Percentiles rank a stretch among this genome's conserved stretches.
phyloP scores from a whole-genome alignment of 2,329 filamentous ascomycete species.

The Phialophora chinensis region DNA sequence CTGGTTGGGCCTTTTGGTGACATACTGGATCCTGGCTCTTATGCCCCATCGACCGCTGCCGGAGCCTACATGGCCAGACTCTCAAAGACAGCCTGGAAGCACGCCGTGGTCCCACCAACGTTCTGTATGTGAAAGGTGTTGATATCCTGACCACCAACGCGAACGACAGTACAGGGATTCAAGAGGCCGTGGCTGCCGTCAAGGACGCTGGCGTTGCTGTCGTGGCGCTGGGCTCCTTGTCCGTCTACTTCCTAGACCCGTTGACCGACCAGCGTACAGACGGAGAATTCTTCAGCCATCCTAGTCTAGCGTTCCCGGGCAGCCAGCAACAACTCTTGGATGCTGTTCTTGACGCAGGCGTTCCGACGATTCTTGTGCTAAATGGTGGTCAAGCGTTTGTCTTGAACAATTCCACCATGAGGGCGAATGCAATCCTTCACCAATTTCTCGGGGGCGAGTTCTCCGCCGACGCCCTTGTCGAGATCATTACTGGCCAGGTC shows the following conservation, averaged over 20 bases:
- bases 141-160: not conserved
- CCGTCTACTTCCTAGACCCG: not conserved
- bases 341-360: slow-evolving; percentile 11
- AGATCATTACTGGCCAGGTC: slow-evolving; percentile 10
- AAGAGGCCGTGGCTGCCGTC: not conserved
- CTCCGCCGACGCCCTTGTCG: slow-evolving; percentile 4
- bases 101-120: not conserved
- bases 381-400: slow-evolving; percentile 14
- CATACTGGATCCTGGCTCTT: not conserved
- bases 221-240: not conserved
- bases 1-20: not conserved
- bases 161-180: not conserved
- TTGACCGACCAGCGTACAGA: not conserved
- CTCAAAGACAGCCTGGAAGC: slow-evolving; percentile 1
- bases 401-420: slow-evolving; percentile 14
- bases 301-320: slow-evolving; percentile 5
- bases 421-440: slow-evolving; percentile 10
- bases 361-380: slow-evolving; percentile 9
- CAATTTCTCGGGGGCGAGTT: slow-evolving; percentile 12
- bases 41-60: not conserved
- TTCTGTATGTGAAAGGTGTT: not conserved
- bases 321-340: slow-evolving; percentile 12
- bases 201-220: not conserved
- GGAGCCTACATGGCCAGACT: not conserved
- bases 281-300: slow-evolving; percentile 12